phyloP scores from a whole-genome alignment of 2,329 filamentous ascomycete species.

The Allantophomopsis cytisporea region DNA sequence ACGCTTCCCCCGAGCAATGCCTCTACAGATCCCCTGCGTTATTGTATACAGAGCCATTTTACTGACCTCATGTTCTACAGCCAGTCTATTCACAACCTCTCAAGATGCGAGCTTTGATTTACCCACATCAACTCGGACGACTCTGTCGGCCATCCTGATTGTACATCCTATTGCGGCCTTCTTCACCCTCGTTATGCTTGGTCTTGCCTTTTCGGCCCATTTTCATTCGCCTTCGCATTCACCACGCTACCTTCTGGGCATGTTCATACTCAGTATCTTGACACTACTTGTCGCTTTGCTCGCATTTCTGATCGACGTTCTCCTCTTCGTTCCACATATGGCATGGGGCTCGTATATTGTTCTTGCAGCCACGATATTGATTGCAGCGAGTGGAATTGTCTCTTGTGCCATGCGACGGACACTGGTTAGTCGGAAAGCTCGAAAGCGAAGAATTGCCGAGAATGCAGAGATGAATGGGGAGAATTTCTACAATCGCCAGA shows the following conservation, averaged over 20 bases:
- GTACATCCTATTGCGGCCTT: constrained; percentile 86
- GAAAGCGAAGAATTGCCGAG: constrained; percentile 80
- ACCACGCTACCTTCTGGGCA: constrained; percentile 67
- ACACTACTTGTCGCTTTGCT: constrained; percentile 74
- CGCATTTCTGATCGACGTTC: constrained; percentile 83
- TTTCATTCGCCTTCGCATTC: constrained; percentile 83
- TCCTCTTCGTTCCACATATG: constrained; percentile 89
- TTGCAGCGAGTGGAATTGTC: constrained; percentile 69
- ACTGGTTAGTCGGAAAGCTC: constrained; percentile 81
- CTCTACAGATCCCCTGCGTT: not conserved
- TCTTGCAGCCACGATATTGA: constrained; percentile 74
- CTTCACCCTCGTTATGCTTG: constrained; percentile 72
- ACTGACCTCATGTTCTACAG: constrained; percentile 5
- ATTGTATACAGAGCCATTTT: too few relatives aligned
- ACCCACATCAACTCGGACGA: constrained; percentile 34
- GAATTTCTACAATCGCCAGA: constrained; percentile 69
- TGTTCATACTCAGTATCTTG: constrained; percentile 78
- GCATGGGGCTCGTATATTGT: constrained; percentile 93
- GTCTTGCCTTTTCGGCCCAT: constrained; percentile 69
- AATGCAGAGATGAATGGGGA: constrained; percentile 96
- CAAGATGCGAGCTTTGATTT: constrained; percentile 36
- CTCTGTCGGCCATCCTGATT: constrained; percentile 79
- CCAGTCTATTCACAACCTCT: constrained; percentile 9
- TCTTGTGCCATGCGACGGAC: constrained; percentile 93
- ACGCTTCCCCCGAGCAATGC: not conserved